Evolutionary conservation across 2,329 filamentous ascomycete species (phyloP).

Genomic region (Curvularia sp.): DNA sequence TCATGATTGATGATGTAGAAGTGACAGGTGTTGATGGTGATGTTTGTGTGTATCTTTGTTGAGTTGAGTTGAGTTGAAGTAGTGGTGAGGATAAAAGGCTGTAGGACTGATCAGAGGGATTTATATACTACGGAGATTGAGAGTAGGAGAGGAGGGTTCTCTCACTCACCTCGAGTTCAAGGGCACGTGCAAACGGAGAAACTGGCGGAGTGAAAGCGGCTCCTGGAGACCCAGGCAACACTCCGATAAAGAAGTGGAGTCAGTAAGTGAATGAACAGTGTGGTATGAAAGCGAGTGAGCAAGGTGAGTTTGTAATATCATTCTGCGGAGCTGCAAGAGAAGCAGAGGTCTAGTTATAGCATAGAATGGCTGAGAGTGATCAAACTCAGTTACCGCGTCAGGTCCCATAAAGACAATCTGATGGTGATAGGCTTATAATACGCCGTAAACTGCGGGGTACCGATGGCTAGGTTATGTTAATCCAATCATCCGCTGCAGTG

Average conservation of each 20-base stretch:
- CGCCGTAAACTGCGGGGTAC: background rate
- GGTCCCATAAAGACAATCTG: background rate
- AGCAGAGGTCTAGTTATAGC: background rate
- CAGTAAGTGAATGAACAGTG: background rate
- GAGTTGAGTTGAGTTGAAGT: background rate
- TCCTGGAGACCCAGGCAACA: background rate
- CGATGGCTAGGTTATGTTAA: background rate
- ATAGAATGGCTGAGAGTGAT: background rate
- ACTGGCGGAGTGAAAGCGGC: background rate
- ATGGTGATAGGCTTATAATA: background rate
- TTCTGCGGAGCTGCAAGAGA: background rate
- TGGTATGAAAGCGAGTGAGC: background rate
- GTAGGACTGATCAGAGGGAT: background rate
- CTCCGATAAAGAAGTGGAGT: background rate
- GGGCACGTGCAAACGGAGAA: background rate
- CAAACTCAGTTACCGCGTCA: background rate
- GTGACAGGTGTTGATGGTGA: background rate
- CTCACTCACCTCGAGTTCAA: background rate
- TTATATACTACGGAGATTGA: background rate
- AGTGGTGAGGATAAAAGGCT: background rate
- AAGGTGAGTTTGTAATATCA: background rate
- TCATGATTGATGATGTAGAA: background rate
- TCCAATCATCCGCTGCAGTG: background rate
- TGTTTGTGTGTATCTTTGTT: background rate
- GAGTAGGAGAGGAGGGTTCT: background rate